phyloP scores from a whole-genome alignment of 2,329 filamentous ascomycete species.

The Ascocoryne sarcoides region DNA sequence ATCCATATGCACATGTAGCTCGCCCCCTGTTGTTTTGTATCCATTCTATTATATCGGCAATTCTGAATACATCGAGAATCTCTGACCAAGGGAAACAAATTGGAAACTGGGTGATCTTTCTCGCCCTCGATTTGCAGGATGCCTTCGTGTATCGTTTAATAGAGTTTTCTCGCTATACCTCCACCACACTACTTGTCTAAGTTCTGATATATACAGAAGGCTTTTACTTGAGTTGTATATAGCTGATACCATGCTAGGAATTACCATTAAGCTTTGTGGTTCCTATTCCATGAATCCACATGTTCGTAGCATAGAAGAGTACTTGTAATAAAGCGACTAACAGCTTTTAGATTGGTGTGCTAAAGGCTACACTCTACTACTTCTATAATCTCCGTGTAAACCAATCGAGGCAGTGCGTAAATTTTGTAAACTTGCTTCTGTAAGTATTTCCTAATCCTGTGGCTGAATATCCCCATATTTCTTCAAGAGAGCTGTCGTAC shows the following conservation, averaged over 20 bases:
- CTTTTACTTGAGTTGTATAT: neutral
- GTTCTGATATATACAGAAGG: neutral
- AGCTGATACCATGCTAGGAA: neutral
- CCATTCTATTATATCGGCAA: neutral
- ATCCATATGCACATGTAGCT: no score
- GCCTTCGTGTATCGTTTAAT: neutral
- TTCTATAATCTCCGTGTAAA: no score
- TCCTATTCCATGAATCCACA: neutral
- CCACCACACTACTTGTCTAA: neutral
- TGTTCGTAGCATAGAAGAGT: neutral
- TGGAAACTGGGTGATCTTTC: neutral
- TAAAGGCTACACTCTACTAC: no score
- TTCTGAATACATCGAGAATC: neutral
- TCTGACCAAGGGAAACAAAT: neutral
- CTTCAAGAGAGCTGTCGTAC: no score
- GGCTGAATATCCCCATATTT: no score
- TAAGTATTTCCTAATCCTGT: no score
- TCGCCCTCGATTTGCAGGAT: neutral
- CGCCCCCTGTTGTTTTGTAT: neutral
- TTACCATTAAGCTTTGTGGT: neutral
- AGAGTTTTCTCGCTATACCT: neutral
- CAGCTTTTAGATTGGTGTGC: neutral
- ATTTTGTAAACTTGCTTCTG: no score
- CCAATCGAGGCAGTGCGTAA: no score
- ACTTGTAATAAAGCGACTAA: neutral